Percentiles rank a stretch among this genome's conserved stretches.
phyloP scores from a whole-genome alignment of 2,329 filamentous ascomycete genomes.

The Fusarium solani-melongenae region DNA sequence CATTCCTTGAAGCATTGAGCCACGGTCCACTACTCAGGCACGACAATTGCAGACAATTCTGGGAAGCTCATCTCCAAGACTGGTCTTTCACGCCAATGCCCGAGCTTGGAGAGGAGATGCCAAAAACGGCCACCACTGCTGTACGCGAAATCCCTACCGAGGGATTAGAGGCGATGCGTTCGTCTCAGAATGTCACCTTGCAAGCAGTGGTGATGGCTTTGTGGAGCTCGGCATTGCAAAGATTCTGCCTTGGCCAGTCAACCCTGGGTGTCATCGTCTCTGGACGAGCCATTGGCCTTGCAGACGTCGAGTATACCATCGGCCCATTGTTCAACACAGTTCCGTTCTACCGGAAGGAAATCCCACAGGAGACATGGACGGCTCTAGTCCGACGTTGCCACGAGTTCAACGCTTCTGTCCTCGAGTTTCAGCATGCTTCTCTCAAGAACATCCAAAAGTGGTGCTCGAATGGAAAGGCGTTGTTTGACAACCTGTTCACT shows the following conservation, averaged over 20 bases:
- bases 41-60: slow-evolving; percentile 66
- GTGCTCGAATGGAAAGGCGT: slow-evolving; percentile 67
- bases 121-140: slow-evolving; percentile 6
- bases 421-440: slow-evolving; percentile 79
- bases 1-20: slow-evolving; percentile 74
- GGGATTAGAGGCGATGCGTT: slow-evolving; percentile 63
- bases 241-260: slow-evolving; percentile 57
- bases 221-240: slow-evolving; percentile 74
- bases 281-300: slow-evolving; percentile 77
- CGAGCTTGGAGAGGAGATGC: slow-evolving; percentile 2
- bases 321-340: slow-evolving; percentile 93
- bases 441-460: slow-evolving; percentile 85
- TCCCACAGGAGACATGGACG: slow-evolving; percentile 63
- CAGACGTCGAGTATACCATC: slow-evolving; percentile 73
- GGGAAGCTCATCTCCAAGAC: slow-evolving; percentile 66
- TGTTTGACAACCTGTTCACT: slow-evolving; percentile 87
- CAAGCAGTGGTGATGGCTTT: slow-evolving; percentile 81
- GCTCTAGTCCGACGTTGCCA: slow-evolving; percentile 74
- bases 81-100: slow-evolving; percentile 38
- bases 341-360: slow-evolving; percentile 70
- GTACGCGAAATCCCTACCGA: slow-evolving; percentile 50
- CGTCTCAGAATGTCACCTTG: slow-evolving; percentile 76
- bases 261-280: slow-evolving; percentile 82
- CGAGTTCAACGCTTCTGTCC: slow-evolving; percentile 72
- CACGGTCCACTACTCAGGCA: slow-evolving; percentile 73